These are phyloP conservation scores for Cladosporium halotolerans DNA, from an alignment of 2,329 filamentous ascomycete species.

Conservation along the genomic window DNA sequence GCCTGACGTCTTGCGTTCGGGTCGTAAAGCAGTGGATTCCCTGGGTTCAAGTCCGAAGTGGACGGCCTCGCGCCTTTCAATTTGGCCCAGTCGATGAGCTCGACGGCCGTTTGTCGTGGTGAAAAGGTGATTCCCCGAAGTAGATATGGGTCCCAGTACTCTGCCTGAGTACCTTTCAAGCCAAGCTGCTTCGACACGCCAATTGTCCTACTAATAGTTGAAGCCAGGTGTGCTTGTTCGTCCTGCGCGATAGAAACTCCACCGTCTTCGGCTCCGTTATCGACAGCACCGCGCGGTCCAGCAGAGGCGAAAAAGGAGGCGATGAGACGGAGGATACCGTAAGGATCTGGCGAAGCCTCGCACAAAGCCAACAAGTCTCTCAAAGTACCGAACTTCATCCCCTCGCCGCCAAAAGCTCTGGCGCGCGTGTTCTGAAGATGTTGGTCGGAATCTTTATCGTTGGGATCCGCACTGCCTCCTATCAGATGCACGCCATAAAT, in stretches of 20 bases:
- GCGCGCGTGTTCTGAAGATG: not conserved
- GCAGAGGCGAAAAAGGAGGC: conserved; percentile 76
- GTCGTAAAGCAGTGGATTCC: conserved; percentile 91
- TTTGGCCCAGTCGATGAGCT: conserved; percentile 11
- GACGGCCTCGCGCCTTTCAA: conserved; percentile 2
- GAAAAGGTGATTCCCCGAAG: conserved; percentile 66
- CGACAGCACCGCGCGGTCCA: conserved; percentile 49
- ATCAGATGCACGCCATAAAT: conserved; percentile 24
- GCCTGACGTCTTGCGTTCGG: conserved; percentile 67
- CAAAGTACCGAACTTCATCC: conserved; percentile 79
- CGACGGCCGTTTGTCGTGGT: not conserved
- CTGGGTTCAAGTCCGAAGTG: not conserved
- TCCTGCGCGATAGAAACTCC: conserved; percentile 69
- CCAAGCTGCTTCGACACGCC: conserved; percentile 71
- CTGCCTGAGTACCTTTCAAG: conserved; percentile 61
- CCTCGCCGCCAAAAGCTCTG: conserved; percentile 63
- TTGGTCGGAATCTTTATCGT: not conserved
- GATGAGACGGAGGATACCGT: conserved; percentile 82
- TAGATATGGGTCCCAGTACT: conserved; percentile 97
- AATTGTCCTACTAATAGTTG: conserved; percentile 80
- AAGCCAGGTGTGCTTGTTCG: conserved; percentile 77
- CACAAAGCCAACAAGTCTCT: conserved; percentile 88
- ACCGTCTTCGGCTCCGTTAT: conserved; percentile 11
- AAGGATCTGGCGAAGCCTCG: conserved; percentile 86
- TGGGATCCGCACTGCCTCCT: not conserved